Evolutionary conservation across 495 filamentous ascomycete species (phyloP).

Genomic region (Trypethelium eluteriae): DNA sequence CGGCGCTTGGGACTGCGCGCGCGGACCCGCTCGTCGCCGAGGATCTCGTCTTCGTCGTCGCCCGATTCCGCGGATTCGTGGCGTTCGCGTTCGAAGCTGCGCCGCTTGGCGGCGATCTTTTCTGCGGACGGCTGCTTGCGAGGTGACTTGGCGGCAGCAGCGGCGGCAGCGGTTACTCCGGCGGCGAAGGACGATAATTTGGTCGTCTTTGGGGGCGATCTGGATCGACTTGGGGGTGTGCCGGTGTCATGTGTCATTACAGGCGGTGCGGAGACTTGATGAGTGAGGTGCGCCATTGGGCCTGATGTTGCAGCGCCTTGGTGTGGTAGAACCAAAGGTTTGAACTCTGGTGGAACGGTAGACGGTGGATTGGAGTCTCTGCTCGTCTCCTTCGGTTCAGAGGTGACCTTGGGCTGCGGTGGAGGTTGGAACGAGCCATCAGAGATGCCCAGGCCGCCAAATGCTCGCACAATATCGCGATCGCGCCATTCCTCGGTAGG

Average conservation of each 20-base stretch:
- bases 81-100: slow-evolving; percentile 65
- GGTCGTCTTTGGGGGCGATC: neutral
- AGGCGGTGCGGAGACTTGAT: slow-evolving; percentile 60
- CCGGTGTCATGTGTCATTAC: slow-evolving; percentile 43
- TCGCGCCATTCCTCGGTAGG: slow-evolving; percentile 61
- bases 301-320: neutral
- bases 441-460: slow-evolving; percentile 64
- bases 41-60: slow-evolving; percentile 82
- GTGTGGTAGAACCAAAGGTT: neutral
- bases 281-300: slow-evolving; percentile 20
- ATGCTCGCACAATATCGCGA: slow-evolving; percentile 40
- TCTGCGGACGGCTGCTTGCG: slow-evolving; percentile 70
- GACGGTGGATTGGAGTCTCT: neutral
- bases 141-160: neutral
- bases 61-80: slow-evolving; percentile 77
- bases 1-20: slow-evolving; percentile 49
- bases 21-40: slow-evolving; percentile 54
- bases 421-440: slow-evolving; percentile 31
- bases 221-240: neutral
- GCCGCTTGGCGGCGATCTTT: slow-evolving; percentile 65
- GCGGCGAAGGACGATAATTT: neutral
- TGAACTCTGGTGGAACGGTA: neutral
- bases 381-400: slow-evolving; percentile 14
- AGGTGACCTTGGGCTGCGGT: slow-evolving; percentile 14
- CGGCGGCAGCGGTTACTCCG: neutral